Percentiles rank a stretch among this genome's conserved stretches.
Evolutionary conservation across 1,139 yeast species (phyloP).

Genomic region (Pneumocystis wakefieldiae): DNA sequence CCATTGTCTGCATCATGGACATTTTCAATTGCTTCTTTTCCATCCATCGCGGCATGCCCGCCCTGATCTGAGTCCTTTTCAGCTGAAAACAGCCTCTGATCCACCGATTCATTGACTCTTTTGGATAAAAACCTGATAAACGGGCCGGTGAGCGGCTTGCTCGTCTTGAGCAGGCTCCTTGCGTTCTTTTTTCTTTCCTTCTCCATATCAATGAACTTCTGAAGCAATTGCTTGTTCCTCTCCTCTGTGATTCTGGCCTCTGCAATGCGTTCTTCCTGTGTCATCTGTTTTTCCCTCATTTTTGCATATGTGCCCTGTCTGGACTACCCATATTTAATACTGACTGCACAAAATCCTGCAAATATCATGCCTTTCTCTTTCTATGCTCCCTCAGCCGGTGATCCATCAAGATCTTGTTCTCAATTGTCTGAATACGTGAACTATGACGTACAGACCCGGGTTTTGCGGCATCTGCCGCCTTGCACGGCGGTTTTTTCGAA

Average conservation of each 20-base stretch:
- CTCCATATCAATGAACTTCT: conserved; percentile 71
- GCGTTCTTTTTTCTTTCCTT: conserved; percentile 40
- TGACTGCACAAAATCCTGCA: not conserved
- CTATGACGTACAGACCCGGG: conserved; percentile 51
- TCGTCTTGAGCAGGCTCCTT: not conserved
- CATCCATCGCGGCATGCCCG: not conserved
- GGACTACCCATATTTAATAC: conserved; percentile 19
- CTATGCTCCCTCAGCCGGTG: conserved; percentile 61
- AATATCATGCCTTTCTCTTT: conserved; percentile 37
- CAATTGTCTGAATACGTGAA: conserved; percentile 61
- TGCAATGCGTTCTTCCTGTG: conserved; percentile 72
- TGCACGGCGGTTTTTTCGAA: not conserved
- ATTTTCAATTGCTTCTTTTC: not conserved
- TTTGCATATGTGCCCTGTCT: conserved; percentile 16
- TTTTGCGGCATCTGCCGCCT: not conserved
- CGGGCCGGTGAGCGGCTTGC: not conserved
- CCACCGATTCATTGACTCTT: not conserved
- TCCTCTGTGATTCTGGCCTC: conserved; percentile 82
- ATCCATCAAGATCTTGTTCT: conserved; percentile 63
- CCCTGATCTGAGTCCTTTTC: not conserved
- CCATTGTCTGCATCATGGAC: not conserved
- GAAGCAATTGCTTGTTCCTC: conserved; percentile 55
- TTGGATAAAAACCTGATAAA: not conserved
- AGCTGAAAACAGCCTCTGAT: not conserved
- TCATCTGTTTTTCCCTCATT: conserved; percentile 30